Conservation (phyloP, 176 grass and related monocot genomes). For the Avena eriantha region DNA sequence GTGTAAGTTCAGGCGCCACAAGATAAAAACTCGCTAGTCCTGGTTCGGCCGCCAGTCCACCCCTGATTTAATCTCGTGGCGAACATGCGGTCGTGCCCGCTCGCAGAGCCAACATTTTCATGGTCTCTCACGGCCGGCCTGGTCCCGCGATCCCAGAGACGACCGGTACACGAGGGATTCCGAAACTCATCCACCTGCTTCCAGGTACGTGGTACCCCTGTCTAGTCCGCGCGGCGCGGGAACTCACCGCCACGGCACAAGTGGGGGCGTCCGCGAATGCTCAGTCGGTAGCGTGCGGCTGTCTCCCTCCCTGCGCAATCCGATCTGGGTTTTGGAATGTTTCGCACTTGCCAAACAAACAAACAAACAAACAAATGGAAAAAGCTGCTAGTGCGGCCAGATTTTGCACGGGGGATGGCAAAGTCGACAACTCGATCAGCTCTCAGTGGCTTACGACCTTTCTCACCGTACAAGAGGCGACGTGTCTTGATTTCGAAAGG, state of each 20-base stretch:
- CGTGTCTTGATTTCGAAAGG: too few relatives aligned
- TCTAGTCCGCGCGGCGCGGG: background rate
- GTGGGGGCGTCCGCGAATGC: background rate
- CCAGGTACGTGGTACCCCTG: background rate
- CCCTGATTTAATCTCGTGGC: background rate
- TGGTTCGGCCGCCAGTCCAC: too few relatives aligned
- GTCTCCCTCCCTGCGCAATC: background rate
- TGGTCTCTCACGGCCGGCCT: background rate
- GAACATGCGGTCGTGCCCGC: constrained; percentile 1
- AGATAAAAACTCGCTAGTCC: too few relatives aligned
- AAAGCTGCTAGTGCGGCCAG: background rate
- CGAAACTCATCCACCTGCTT: background rate
- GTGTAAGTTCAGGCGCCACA: too few relatives aligned
- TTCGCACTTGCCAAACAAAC: constrained; percentile 3
- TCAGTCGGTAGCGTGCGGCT: background rate
- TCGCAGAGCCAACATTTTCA: background rate
- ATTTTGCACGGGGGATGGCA: too few relatives aligned
- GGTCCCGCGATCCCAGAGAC: background rate
- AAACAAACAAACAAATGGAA: background rate
- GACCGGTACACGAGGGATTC: background rate
- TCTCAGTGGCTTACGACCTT: too few relatives aligned
- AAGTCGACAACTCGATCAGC: too few relatives aligned
- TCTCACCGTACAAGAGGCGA: too few relatives aligned
- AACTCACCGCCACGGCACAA: too few relatives aligned
- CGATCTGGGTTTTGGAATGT: constrained; percentile 19